Evolutionary conservation across 176 grass and related monocot species (phyloP).

Genomic region (Cenchrus americanus): DNA sequence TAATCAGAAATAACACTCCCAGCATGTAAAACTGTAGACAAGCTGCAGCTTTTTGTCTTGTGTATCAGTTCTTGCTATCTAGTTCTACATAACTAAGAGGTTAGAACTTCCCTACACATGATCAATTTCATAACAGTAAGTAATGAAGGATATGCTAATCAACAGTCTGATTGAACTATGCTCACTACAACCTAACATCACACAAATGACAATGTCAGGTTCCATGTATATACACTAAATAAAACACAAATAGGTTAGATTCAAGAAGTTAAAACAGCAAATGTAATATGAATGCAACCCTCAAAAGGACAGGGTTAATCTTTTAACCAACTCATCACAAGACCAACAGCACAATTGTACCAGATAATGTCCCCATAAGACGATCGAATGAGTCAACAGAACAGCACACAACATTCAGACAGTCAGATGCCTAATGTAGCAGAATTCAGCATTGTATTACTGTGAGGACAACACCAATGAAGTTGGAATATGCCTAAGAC

Average conservation of each 20-base stretch:
- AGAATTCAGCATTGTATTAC: background rate
- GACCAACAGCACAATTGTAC: background rate
- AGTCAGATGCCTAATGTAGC: background rate
- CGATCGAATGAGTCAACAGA: background rate
- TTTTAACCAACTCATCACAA: background rate
- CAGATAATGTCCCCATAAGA: background rate
- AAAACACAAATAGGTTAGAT: background rate
- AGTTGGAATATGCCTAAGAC: background rate
- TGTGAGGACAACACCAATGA: background rate
- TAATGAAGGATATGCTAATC: background rate
- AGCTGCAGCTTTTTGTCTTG: background rate
- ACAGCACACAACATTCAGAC: background rate
- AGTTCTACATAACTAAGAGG: background rate
- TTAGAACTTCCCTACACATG: background rate
- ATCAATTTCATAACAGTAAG: background rate
- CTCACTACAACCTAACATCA: background rate
- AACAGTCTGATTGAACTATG: background rate
- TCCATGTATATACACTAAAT: background rate
- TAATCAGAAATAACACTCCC: slow-evolving; percentile 5
- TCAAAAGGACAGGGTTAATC: background rate
- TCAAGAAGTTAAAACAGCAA: background rate
- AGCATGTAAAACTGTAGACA: background rate
- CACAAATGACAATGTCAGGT: background rate
- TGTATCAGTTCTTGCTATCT: background rate
- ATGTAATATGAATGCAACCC: background rate